Evolutionary conservation across 106 monocot genomes (phyloP).

Genomic region (Hemerocallis citrina): DNA sequence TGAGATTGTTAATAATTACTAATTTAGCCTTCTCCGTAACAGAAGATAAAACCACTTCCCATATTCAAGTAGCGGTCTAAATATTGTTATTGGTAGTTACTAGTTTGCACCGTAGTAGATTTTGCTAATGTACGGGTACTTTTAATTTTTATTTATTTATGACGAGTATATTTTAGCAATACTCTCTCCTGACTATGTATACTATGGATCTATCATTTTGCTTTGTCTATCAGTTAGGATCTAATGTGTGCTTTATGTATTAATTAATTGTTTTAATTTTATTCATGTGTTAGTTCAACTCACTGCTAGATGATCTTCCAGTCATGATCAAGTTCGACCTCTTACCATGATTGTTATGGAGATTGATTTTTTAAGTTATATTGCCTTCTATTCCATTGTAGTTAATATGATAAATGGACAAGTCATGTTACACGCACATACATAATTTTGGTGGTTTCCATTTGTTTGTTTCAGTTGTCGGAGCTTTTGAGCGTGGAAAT

Average conservation of each 20-base stretch:
- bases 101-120: too few species aligned
- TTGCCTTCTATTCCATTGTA: not conserved
- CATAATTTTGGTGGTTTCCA: not conserved
- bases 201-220: too few species aligned
- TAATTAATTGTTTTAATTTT: not conserved
- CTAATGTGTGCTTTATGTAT: not conserved
- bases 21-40: too few species aligned
- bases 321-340: not conserved
- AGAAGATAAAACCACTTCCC: too few species aligned
- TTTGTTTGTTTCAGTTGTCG: conserved; percentile 59
- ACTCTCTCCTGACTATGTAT: too few species aligned
- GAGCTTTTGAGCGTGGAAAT: conserved; percentile 86
- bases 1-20: too few species aligned
- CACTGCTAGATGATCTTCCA: not conserved
- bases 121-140: too few species aligned
- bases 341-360: not conserved
- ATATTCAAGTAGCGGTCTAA: too few species aligned
- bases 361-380: not conserved
- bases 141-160: too few species aligned
- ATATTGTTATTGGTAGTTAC: too few species aligned
- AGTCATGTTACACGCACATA: not conserved
- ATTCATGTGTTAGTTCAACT: not conserved
- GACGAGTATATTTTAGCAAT: too few species aligned
- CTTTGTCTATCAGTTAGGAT: too few species aligned
- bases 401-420: not conserved